These are phyloP conservation scores for Rickenella mellea DNA, from an alignment of 768 basidiomycete genomes.

Conservation along the genomic window DNA sequence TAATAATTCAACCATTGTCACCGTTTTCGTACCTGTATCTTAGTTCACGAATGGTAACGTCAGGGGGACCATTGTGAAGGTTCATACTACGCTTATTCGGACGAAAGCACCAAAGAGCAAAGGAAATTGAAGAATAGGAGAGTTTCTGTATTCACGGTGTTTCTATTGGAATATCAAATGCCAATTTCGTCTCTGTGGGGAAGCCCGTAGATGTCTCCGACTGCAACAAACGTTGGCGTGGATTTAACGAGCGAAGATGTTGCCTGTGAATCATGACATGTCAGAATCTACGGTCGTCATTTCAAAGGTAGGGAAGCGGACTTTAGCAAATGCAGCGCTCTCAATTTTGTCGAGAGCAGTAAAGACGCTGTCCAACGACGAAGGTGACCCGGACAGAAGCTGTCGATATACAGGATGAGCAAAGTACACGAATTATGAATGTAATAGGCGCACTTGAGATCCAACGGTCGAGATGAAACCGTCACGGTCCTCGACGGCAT, in stretches of 20 bases:
- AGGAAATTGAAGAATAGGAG: no score
- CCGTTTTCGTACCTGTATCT: no score
- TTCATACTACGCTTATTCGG: no score
- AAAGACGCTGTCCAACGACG: slow-evolving; percentile 53
- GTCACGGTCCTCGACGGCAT: slow-evolving; percentile 55
- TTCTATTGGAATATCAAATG: no score
- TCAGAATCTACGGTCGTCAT: neutral
- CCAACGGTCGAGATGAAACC: slow-evolving; percentile 56
- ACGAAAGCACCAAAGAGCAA: no score
- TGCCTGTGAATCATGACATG: slow-evolving; percentile 31
- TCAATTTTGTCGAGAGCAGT: slow-evolving; percentile 63
- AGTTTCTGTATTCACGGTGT: no score
- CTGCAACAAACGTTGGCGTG: slow-evolving; percentile 81
- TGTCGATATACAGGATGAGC: slow-evolving; percentile 17
- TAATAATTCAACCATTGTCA: no score
- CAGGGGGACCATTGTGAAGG: no score
- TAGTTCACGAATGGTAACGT: no score
- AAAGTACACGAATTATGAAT: slow-evolving; percentile 2
- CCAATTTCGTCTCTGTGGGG: slow-evolving; percentile 84
- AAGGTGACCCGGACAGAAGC: slow-evolving; percentile 53
- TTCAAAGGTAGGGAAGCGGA: slow-evolving; percentile 19
- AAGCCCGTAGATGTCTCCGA: slow-evolving; percentile 68
- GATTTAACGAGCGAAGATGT: slow-evolving; percentile 55
- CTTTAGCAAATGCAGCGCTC: slow-evolving; percentile 61
- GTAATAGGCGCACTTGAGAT: slow-evolving; percentile 40